These are phyloP conservation scores for Alloteropsis semialata DNA, from an alignment of 176 grass and related monocot genomes.

Conservation along the genomic window DNA sequence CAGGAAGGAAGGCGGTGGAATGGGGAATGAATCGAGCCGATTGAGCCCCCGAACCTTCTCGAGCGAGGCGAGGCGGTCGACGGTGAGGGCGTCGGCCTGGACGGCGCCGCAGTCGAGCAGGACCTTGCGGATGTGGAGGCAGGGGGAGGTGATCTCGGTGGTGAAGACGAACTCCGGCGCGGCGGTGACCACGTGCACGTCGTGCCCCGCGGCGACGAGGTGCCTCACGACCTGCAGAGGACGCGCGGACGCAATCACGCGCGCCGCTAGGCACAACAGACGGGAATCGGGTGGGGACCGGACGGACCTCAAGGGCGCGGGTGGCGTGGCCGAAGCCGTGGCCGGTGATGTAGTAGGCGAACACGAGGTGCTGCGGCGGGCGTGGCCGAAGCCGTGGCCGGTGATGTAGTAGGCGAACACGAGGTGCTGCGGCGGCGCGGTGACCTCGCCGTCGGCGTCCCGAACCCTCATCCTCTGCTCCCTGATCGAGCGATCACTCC, in stretches of 20 bases:
- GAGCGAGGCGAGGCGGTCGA: slow-evolving; percentile 87
- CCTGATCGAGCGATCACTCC: neutral
- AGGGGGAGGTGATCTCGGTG: slow-evolving; percentile 68
- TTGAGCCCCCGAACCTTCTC: slow-evolving; percentile 53
- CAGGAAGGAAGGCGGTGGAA: neutral
- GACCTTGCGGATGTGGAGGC: slow-evolving; percentile 88
- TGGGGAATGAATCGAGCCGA: neutral
- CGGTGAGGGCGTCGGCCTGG: slow-evolving; percentile 96
- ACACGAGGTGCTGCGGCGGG: slow-evolving; percentile 75
- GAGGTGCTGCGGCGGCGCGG: slow-evolving; percentile 38
- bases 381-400: slow-evolving; percentile 96
- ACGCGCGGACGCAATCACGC: neutral
- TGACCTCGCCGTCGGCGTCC: slow-evolving; percentile 16
- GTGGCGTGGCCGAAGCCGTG: slow-evolving; percentile 98
- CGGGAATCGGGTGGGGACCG: neutral
- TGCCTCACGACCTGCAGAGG: slow-evolving; percentile 77
- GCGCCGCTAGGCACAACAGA: neutral
- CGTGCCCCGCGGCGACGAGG: slow-evolving; percentile 77
- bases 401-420: slow-evolving; percentile 95
- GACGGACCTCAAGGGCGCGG: slow-evolving; percentile 71
- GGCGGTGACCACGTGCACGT: slow-evolving; percentile 88
- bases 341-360: slow-evolving; percentile 94
- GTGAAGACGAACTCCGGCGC: slow-evolving; percentile 97
- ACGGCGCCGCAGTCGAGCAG: slow-evolving; percentile 98
- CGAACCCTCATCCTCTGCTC: slow-evolving; percentile 44